These are phyloP conservation scores for Sporothrix euskadiensis DNA, from an alignment of 2,329 filamentous ascomycete genomes.

Conservation along the genomic window DNA sequence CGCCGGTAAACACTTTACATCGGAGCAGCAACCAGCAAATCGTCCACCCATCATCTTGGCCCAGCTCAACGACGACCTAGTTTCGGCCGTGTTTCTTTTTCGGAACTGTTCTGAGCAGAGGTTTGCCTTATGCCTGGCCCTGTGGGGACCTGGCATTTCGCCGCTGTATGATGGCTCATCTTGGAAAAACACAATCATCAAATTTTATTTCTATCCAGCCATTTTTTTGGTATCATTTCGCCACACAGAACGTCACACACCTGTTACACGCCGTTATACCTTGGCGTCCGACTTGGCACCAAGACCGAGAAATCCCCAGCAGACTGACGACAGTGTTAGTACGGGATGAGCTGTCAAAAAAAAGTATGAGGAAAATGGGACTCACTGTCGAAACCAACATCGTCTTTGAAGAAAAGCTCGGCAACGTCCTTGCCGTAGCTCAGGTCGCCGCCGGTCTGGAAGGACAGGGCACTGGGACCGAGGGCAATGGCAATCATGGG, in stretches of 20 bases:
- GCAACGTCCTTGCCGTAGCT: constrained; percentile 63
- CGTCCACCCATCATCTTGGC: neutral
- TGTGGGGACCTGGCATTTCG: constrained; percentile 15
- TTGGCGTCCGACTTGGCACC: constrained; percentile 14
- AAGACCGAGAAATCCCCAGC: constrained; percentile 23
- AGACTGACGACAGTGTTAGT: constrained; percentile 24
- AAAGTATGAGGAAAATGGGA: constrained; percentile 31
- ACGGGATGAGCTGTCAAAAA: neutral
- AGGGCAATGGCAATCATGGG: constrained; percentile 71
- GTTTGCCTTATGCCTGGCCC: constrained; percentile 12
- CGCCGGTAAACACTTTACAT: neutral
- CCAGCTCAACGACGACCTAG: constrained; percentile 11
- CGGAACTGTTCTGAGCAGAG: neutral
- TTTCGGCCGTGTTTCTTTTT: constrained; percentile 17
- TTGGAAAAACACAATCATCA: neutral
- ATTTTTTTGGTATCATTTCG: neutral
- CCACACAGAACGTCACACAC: neutral
- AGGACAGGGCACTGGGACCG: constrained; percentile 68
- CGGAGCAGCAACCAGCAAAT: neutral
- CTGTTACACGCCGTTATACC: neutral
- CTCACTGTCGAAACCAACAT: constrained; percentile 65
- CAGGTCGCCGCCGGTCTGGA: constrained; percentile 58
- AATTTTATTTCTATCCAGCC: neutral
- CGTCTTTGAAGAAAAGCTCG: constrained; percentile 65
- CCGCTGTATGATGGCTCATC: neutral